phyloP scores from a whole-genome alignment of 768 basidiomycete genomes.

The Termitomyces sp. region DNA sequence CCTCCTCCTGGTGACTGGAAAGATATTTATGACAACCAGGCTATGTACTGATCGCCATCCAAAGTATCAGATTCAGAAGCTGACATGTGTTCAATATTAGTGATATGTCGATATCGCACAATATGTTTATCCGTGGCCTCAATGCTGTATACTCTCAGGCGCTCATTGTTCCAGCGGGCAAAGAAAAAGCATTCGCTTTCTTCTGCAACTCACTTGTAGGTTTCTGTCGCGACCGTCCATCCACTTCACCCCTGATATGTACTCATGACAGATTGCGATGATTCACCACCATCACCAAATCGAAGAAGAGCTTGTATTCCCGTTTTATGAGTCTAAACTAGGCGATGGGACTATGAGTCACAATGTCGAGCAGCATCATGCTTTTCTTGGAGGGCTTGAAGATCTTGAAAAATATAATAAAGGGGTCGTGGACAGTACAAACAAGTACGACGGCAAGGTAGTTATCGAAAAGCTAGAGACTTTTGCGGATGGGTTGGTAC shows the following conservation, averaged over 20 bases:
- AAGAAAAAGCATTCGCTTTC: conserved; percentile 23
- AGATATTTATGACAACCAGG: conserved; percentile 23
- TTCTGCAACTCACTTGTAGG: too few species aligned
- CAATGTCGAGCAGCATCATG: conserved; percentile 24
- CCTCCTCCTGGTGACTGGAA: conserved; percentile 22
- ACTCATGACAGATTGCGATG: conserved; percentile 12
- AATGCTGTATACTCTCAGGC: conserved; percentile 25
- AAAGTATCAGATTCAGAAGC: background rate
- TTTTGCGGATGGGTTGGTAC: conserved; percentile 22
- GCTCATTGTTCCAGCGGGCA: conserved; percentile 13
- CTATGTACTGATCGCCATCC: conserved; percentile 18
- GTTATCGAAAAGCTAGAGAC: conserved; percentile 19
- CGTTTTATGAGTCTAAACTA: conserved; percentile 22
- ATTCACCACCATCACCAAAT: conserved; percentile 27
- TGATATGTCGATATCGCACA: conserved; percentile 25
- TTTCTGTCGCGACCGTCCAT: too few species aligned
- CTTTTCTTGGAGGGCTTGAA: conserved; percentile 21
- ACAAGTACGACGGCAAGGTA: conserved; percentile 41
- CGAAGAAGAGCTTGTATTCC: conserved; percentile 25
- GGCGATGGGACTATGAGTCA: conserved; percentile 17
- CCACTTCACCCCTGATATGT: too few species aligned
- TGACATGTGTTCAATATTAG: conserved; percentile 10
- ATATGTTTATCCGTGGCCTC: too few species aligned
- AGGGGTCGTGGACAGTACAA: conserved; percentile 51
- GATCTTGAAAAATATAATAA: conserved; percentile 27